Percentiles rank a stretch among this genome's conserved stretches.
Evolutionary conservation across 2,329 filamentous ascomycete genomes (phyloP).

Genomic region (Elsinoe batatas): DNA sequence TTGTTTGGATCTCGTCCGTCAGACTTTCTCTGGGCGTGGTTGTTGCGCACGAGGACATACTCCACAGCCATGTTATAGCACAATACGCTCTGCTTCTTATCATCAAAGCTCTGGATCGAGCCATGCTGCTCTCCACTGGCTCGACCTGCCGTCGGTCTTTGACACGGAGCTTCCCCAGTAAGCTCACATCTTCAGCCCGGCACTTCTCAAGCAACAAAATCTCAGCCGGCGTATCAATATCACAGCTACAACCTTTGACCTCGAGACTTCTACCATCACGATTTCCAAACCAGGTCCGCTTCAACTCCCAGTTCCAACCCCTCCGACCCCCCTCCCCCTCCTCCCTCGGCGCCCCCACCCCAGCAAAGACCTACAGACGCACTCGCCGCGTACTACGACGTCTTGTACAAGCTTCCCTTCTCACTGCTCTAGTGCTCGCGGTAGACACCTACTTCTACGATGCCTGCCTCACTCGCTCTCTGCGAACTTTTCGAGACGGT

Average conservation of each 20-base stretch:
- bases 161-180: not conserved
- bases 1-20: not conserved
- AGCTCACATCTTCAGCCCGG: not conserved
- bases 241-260: not conserved
- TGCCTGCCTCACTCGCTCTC: conserved; percentile 64
- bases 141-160: not conserved
- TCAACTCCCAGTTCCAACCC: conserved; percentile 33
- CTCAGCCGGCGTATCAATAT: too few relatives aligned
- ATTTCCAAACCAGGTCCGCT: conserved; percentile 14
- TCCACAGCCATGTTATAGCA: conserved; percentile 5
- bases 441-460: conserved; percentile 69
- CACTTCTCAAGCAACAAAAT: not conserved
- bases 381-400: conserved; percentile 69
- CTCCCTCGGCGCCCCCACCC: conserved; percentile 62
- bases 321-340: conserved; percentile 61
- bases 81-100: not conserved
- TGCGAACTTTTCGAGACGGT: conserved; percentile 72
- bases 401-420: conserved; percentile 51
- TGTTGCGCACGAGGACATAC: not conserved
- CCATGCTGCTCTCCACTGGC: conserved; percentile 4
- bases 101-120: not conserved
- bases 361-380: conserved; percentile 60
- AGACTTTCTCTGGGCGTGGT: not conserved
- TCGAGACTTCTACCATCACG: not conserved
- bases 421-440: conserved; percentile 54